Conservation (phyloP, 345 rosid genomes). For the Rhodamnia argentea region DNA sequence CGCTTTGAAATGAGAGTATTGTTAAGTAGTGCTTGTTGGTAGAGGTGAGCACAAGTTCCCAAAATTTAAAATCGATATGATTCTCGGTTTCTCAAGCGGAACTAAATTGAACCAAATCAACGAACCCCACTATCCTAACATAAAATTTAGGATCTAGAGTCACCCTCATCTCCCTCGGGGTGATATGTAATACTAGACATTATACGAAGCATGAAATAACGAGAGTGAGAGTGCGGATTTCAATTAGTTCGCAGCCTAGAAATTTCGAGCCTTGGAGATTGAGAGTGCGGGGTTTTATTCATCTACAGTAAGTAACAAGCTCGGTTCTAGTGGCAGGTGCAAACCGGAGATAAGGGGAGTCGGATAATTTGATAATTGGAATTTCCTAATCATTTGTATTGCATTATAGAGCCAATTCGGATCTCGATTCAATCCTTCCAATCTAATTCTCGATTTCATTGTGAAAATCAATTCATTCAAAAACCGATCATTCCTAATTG, state of each 20-base stretch:
- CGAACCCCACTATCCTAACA: fast-evolving
- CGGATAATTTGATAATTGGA: neutral
- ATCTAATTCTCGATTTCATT: no score
- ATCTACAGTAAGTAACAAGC: no score
- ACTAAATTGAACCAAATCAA: no score
- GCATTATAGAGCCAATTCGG: no score
- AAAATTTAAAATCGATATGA: fast-evolving
- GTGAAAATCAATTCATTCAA: no score
- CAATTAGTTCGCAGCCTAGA: neutral
- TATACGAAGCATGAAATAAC: neutral
- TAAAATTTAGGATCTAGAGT: neutral
- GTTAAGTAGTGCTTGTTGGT: fast-evolving
- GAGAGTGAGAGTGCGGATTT: neutral
- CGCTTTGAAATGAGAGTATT: neutral
- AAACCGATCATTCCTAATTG: no score
- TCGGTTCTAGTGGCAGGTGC: neutral
- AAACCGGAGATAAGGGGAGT: neutral
- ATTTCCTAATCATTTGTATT: neutral
- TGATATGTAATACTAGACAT: neutral
- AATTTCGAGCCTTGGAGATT: neutral
- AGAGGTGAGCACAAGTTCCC: neutral
- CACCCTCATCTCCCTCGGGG: fast-evolving
- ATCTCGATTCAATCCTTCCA: neutral
- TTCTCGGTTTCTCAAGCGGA: neutral
- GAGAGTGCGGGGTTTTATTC: neutral